Conservation (phyloP, 2,329 filamentous ascomycete species). For the Cytospora piceicola region DNA sequence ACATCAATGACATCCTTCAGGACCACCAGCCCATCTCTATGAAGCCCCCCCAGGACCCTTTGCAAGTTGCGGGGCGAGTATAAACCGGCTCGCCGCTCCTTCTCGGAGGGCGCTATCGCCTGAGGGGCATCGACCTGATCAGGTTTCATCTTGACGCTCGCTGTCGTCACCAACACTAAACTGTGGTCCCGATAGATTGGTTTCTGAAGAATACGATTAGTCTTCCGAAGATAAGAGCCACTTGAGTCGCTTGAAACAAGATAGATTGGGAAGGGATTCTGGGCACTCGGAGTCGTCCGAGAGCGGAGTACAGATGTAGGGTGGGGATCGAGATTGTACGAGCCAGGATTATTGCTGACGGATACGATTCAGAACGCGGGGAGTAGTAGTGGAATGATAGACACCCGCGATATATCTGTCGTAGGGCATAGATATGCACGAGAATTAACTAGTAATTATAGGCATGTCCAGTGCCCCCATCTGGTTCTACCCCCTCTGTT, state of each 20-base stretch:
- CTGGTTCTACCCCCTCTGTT: no score
- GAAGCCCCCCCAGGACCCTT: conserved; percentile 32
- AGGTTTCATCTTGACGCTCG: neutral
- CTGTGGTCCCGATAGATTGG: neutral
- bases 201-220: neutral
- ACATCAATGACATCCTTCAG: conserved; percentile 33
- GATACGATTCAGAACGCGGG: no score
- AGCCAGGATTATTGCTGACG: no score
- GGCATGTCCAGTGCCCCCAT: no score
- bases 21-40: conserved; percentile 36
- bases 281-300: neutral
- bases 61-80: conserved; percentile 27
- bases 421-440: no score
- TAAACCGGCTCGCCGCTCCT: conserved; percentile 24
- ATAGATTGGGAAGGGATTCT: no score
- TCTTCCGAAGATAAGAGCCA: neutral
- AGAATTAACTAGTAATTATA: no score
- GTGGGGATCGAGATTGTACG: neutral
- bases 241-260: neutral
- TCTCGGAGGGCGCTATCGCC: conserved; percentile 19
- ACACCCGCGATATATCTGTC: no score
- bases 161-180: neutral
- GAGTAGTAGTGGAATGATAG: no score
- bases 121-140: conserved; percentile 15
- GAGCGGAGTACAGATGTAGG: neutral